phyloP scores from a whole-genome alignment of 192 early-diverging fungal species.

The Coemansia sp. region DNA sequence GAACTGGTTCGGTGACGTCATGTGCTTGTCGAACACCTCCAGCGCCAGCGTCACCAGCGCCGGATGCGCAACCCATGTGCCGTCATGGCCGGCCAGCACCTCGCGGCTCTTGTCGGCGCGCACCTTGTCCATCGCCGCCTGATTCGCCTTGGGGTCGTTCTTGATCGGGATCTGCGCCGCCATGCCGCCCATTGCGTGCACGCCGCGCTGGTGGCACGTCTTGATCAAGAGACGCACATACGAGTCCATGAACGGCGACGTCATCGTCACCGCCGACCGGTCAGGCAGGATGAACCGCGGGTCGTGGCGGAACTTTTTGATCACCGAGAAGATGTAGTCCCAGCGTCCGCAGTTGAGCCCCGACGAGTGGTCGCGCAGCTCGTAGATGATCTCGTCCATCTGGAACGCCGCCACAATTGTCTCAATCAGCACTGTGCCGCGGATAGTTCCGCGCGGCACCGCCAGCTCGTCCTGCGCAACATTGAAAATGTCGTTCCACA shows the following conservation, averaged over 20 bases:
- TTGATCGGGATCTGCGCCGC: slow-evolving; percentile 99
- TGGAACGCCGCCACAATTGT: slow-evolving; percentile 96
- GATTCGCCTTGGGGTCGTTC: slow-evolving; percentile 85
- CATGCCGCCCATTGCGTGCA: slow-evolving; percentile 99
- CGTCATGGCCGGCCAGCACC: slow-evolving; percentile 92
- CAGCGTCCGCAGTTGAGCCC: slow-evolving; percentile 99
- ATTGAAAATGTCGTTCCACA: slow-evolving; percentile 99
- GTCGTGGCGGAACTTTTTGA: slow-evolving; percentile 95
- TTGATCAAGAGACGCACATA: slow-evolving; percentile 96
- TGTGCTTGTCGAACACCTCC: slow-evolving; percentile 90
- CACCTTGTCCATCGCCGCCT: slow-evolving; percentile 90
- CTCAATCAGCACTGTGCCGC: slow-evolving; percentile 95
- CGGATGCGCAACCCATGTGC: slow-evolving; percentile 97
- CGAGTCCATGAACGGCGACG: slow-evolving; percentile 96
- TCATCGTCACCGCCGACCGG: slow-evolving; percentile 90
- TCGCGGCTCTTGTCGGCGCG: slow-evolving; percentile 94
- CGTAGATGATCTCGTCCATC: slow-evolving; percentile 99
- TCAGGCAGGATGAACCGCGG: slow-evolving; percentile 86
- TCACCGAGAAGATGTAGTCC: slow-evolving; percentile 99
- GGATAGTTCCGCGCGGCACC: slow-evolving; percentile 93
- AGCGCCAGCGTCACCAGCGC: slow-evolving; percentile 89
- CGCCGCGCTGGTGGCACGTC: slow-evolving; percentile 97
- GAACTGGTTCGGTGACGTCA: slow-evolving; percentile 96
- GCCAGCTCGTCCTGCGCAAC: slow-evolving; percentile 85
- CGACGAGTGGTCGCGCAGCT: slow-evolving; percentile 96